A percentile compares a stretch with the other conserved stretches of the same genome.
These are phyloP conservation scores for Hyaloscypha finlandica DNA, from an alignment of 495 filamentous ascomycete genomes.

Conservation along the genomic window DNA sequence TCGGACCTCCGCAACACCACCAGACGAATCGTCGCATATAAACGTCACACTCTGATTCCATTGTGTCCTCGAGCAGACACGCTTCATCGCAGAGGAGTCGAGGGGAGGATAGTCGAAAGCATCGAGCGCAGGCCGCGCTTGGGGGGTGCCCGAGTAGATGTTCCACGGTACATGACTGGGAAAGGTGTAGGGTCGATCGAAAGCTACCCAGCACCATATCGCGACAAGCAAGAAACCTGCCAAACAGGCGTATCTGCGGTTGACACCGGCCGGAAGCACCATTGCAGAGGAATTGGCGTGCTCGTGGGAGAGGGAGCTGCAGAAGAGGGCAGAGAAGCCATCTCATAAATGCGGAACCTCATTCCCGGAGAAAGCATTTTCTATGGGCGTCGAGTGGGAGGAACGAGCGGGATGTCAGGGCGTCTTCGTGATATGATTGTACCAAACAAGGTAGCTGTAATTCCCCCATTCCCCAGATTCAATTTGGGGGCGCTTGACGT, in stretches of 20 bases:
- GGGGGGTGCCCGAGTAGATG: conserved; percentile 16
- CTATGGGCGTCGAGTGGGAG: background rate
- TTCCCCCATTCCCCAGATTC: background rate
- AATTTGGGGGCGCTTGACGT: background rate
- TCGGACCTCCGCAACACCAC: conserved; percentile 25
- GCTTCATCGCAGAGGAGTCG: conserved; percentile 25
- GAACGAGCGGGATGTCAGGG: background rate
- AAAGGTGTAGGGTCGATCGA: conserved; percentile 22
- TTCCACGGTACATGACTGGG: conserved; percentile 11
- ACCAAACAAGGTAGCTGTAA: background rate
- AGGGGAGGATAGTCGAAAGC: conserved; percentile 24
- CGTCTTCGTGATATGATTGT: background rate
- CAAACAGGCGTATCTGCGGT: conserved; percentile 20
- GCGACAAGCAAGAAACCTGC: conserved; percentile 15
- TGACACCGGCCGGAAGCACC: conserved; percentile 12
- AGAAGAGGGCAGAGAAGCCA: background rate
- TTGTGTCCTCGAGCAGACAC: conserved; percentile 23
- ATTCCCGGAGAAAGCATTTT: background rate
- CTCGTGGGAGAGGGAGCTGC: background rate
- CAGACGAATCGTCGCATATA: conserved; percentile 26
- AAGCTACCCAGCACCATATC: conserved; percentile 28
- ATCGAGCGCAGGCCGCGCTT: conserved; percentile 9
- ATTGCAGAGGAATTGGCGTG: background rate
- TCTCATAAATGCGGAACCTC: background rate
- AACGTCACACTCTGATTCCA: conserved; percentile 29